These are phyloP conservation scores for Trichaptum fuscoviolaceum DNA, from an alignment of 768 basidiomycete genomes.

Conservation along the genomic window DNA sequence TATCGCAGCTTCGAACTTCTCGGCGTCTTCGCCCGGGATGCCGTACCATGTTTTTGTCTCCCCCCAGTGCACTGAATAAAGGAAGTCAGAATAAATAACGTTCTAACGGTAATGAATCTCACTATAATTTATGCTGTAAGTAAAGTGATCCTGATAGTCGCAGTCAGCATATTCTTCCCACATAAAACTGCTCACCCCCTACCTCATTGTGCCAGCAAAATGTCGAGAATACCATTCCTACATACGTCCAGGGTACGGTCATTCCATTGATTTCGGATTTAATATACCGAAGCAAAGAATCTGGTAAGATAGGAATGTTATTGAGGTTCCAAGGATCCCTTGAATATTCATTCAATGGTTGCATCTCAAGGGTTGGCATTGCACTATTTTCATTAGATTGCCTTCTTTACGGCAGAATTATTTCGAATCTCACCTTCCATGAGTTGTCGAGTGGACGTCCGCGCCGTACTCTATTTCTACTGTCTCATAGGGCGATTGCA, in stretches of 20 bases:
- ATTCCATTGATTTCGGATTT: constrained; percentile 99
- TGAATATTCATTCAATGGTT: constrained; percentile 82
- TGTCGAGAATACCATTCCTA: constrained; percentile 98
- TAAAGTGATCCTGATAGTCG: constrained; percentile 81
- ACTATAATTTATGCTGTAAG: constrained; percentile 94
- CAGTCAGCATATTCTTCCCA: background rate
- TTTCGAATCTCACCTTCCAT: constrained; percentile 70
- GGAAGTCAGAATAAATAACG: constrained; percentile 20
- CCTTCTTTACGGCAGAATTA: background rate
- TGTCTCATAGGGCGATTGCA: constrained; percentile 82
- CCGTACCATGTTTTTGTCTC: constrained; percentile 99
- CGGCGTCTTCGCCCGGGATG: constrained; percentile 91
- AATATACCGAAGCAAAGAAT: constrained; percentile 93
- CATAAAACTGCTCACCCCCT: constrained; percentile 20
- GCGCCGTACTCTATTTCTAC: constrained; percentile 99
- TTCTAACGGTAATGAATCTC: constrained; percentile 17
- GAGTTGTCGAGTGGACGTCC: constrained; percentile 94
- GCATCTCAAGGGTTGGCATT: constrained; percentile 93
- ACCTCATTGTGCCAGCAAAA: constrained; percentile 99
- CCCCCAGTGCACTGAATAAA: constrained; percentile 86
- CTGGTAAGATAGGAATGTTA: constrained; percentile 89
- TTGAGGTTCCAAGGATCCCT: constrained; percentile 97
- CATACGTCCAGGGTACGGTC: constrained; percentile 99
- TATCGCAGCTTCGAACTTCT: constrained; percentile 95
- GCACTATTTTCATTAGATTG: constrained; percentile 45